Base-by-base conservation (phyloP, 768 basidiomycete species). In the Podaxis rugospora region DNA sequence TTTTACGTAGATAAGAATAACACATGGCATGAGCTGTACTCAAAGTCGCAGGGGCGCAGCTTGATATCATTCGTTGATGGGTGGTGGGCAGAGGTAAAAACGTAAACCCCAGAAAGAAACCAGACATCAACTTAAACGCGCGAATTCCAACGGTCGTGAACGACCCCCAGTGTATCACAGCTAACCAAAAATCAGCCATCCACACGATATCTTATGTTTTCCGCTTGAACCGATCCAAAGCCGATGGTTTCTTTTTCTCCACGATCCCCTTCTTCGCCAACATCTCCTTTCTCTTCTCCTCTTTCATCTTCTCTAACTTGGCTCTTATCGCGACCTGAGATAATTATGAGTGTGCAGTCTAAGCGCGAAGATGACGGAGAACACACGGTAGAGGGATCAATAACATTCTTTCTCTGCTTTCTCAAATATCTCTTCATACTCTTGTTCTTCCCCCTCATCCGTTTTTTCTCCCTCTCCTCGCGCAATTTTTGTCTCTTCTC, bases 371-470 rank as follows among this genome's bases (percentile, higher is more conserved):
- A 16, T 40, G n/a, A 16, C 21, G 18, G 40, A 23, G 21, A 42
- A 14, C 83, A 57, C 63, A 89, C 90, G 23, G 83, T 80, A 23
- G 82, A 80, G 23, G 93, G 92, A 70, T 98, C 95, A 63, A 98
- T 84, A 51, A 98, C 92, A 68, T 98, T 97, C 79, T 95, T 94
- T 71, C 93, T 85, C 73, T 96, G 91, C 78, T 95, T 97, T 67
- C 92, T 82, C 63, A 97, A 72, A 71, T 86, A 90, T 50, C 93
- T 79, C 73, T 94, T 96, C 69, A 95, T 69, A 70, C 86, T 89
- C 80, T 93, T 94, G 25, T 84, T 85, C 71, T 88, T 94, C 14
- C 95, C 94, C 36, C 93, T 83, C 89, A 91, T 93, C 79, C 84
- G 89, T 67, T 83, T 82, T 77, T 87, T 92, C 71, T 88, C 85